phyloP scores from a whole-genome alignment of 2,329 filamentous ascomycete genomes.

The Xylaria sp. region DNA sequence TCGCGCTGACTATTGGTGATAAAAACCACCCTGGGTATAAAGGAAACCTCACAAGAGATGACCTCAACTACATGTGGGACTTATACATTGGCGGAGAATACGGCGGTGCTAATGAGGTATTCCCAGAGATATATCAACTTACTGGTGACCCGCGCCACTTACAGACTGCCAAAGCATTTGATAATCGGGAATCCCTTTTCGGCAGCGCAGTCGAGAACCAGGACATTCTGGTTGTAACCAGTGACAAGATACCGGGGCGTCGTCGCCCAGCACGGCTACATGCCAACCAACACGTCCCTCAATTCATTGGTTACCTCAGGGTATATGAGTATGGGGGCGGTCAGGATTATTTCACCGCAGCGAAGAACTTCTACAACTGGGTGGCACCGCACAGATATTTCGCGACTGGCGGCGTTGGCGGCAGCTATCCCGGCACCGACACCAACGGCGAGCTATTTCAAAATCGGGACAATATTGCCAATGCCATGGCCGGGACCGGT shows the following conservation, averaged over 20 bases:
- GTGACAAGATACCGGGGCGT: conserved; percentile 45
- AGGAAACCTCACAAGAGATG: conserved; percentile 47
- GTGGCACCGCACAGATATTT: conserved; percentile 48
- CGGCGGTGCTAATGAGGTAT: conserved; percentile 49
- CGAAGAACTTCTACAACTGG: conserved; percentile 51
- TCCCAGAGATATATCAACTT: conserved; percentile 48
- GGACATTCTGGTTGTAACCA: conserved; percentile 47
- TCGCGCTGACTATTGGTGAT: conserved; percentile 49
- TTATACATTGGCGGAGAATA: conserved; percentile 50
- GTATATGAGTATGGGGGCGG: conserved; percentile 47
- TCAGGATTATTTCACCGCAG: conserved; percentile 46
- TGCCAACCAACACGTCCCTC: conserved; percentile 49
- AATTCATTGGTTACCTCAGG: conserved; percentile 49
- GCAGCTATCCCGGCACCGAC: conserved; percentile 48
- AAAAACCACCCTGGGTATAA: conserved; percentile 48
- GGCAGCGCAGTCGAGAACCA: conserved; percentile 45
- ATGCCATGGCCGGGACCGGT: conserved; percentile 44
- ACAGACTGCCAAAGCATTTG: conserved; percentile 48
- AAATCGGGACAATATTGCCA: conserved; percentile 49
- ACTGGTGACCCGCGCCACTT: conserved; percentile 46
- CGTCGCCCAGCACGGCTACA: conserved; percentile 47
- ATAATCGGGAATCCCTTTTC: conserved; percentile 49
- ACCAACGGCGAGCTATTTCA: conserved; percentile 49
- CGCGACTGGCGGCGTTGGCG: conserved; percentile 46
- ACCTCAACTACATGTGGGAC: conserved; percentile 52